Evolutionary conservation across 2,329 filamentous ascomycete genomes (phyloP), one percentile per base, ranked within the genome.

Genomic region (Neofusicoccum parvum): DNA sequence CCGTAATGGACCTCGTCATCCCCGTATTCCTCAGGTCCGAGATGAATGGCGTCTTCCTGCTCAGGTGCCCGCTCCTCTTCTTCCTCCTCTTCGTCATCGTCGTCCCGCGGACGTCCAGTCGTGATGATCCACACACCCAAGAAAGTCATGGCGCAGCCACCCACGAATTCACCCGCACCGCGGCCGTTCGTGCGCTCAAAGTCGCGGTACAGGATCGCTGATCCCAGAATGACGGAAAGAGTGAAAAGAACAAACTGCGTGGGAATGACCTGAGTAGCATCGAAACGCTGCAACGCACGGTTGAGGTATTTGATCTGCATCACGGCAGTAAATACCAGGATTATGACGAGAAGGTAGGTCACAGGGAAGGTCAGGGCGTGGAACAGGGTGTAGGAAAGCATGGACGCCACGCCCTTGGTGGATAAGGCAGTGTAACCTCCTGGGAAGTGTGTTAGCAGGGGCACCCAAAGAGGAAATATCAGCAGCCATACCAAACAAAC

Each of bases 251-350:
- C 95, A 72, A 99, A 99, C 74, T 99, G 95, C 14, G 95, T 95
- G 0, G 95, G 95, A 68, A 99, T 99, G 70, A 99, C 95, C 76
- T 97, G 93, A 0, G 95, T 99, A 6, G 95, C 97, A 77, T 97
- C 92, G 80, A 98, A 99, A 53, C 92, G 88, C 76, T 97, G 94
- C 62, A 99, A 83, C 1, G 90, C 89, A 60, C 87, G 91, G 80
- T 98, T 99, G 75, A 99, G 87, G 75, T 98, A 99, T 75, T 92
- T 94, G 71, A 99, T 94, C 80, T 99, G 95, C 90, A 98, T 93
- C 67, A 99, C 83, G 6, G 95, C 95, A 1, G 94, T 98, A 51
- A 82, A 86, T 17, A 95, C 83, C 32, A 99, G 85, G 56, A 98
- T 85, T 59, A 90, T 81, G 9, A 95, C 77, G n/a, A 99, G 86